These are phyloP conservation scores for Daedaleopsis nitida DNA, from an alignment of 768 basidiomycete genomes.

Conservation along the genomic window DNA sequence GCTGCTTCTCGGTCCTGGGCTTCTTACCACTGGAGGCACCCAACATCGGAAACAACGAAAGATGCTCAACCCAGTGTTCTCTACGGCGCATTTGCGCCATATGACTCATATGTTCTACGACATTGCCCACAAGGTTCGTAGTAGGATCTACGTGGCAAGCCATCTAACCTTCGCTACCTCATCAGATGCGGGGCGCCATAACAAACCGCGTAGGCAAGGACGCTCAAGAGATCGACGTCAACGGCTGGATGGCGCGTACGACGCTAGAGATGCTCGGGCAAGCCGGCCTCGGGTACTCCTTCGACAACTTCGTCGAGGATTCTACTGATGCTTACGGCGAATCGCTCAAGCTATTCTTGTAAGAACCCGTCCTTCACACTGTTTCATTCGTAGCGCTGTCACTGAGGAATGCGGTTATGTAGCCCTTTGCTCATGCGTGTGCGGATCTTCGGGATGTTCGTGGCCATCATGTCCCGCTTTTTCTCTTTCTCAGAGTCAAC, in stretches of 20 bases:
- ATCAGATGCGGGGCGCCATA: constrained; percentile 24
- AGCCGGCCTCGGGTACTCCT: constrained; percentile 15
- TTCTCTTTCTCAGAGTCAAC: constrained; percentile 28
- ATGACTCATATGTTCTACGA: constrained; percentile 13
- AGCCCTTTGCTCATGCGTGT: constrained; percentile 1
- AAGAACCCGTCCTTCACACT: not conserved
- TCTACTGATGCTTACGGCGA: constrained; percentile 14
- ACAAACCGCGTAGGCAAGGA: constrained; percentile 1
- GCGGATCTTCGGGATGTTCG: not conserved
- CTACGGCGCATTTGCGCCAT: constrained; percentile 6
- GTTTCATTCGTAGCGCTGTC: too few species aligned
- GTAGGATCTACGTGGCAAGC: not conserved
- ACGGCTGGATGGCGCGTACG: constrained; percentile 16
- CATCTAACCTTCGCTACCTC: too few species aligned
- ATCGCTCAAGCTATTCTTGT: constrained; percentile 14
- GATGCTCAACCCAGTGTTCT: constrained; percentile 16
- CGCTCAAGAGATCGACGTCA: constrained; percentile 15
- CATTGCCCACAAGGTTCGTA: constrained; percentile 13
- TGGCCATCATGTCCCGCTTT: constrained; percentile 1
- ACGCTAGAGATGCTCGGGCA: constrained; percentile 19
- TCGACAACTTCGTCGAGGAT: constrained; percentile 15
- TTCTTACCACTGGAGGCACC: not conserved
- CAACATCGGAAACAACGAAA: constrained; percentile 12
- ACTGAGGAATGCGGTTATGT: too few species aligned
- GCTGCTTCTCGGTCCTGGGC: constrained; percentile 1